Evolutionary conservation across 805 yeast genomes (phyloP), one percentile per base, ranked within the genome.

Genomic region (Yarrowia yakushimensis): DNA sequence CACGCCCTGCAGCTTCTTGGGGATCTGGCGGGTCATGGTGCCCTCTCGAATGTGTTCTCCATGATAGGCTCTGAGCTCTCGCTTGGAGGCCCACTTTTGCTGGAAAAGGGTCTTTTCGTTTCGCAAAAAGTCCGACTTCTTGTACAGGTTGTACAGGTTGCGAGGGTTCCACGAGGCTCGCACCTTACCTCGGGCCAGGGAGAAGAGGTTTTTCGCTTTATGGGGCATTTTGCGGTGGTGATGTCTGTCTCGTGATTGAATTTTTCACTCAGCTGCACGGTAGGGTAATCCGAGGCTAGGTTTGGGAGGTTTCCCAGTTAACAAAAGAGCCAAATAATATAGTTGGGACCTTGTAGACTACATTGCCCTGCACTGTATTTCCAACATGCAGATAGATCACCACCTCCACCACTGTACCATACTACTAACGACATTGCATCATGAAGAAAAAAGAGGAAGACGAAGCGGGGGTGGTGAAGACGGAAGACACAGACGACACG

Each of bases 1-100:
- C 90, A 90, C 97, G 28, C 96, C 88, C 64, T 87, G 85, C 67
- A 91, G 78, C 64, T 86, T 85, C 50, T 80, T 78, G 61, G 84
- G 78, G 76, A 93, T 92, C 55, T 81, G 74, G 9, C 84, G 76
- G 71, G 87, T 87, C 86, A 91, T 88, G 71, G 92, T 84, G 18
- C 83, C 78, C 73, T 94, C 99, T 0, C 93, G 88, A 63, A 93
- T 74, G 72, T 87, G 90, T 71, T 94, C 98, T 69, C 99, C 99
- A 73, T 93, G 99, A 74, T 93, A 93, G 1, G 93, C 87, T 76
- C 99, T 84, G 8, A 97, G 86, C 72, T 92, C 97, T 72, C 85
- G 87, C 74, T 94, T 93, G 59, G 97, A 86, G 7, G 81, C 76
- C 93, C 96, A 94, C 76, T 91, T 90, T 74, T 93, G 96, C 75